Base-by-base conservation (phyloP, 2,329 filamentous ascomycete genomes). In the Talaromyces sp. region DNA sequence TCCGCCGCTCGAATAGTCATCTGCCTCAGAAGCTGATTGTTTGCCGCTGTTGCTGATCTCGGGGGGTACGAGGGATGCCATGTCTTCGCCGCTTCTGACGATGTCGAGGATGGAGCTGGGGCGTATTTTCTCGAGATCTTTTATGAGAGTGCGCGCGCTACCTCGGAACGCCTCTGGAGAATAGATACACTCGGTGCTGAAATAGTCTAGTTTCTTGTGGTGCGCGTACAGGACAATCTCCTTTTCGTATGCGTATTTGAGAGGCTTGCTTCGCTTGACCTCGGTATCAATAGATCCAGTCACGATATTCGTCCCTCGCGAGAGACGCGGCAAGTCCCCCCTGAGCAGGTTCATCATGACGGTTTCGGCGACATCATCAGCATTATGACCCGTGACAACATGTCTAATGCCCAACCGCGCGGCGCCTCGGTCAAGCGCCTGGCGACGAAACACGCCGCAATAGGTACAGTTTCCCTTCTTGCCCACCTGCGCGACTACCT, bases 391-490 rank as follows among this genome's bases (percentile, higher is more conserved):
- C 0, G 95, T 99, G 19, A 99, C 91, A 5, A 99, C 93, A 76
- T 99, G 95, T 68, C 86, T 87, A 69, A 99, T 96, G 0, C 86
- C 88, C 60, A 99, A 78, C 74, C 89, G 88, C 68, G 91, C 93
- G 5, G 95, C 92, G 19, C 95, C 95, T 9, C 95, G 86, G 73
- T 99, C 95, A 35, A 99, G 82, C 1, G 95, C 95, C 78, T 99
- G 95, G 61, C 96, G 84, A 58, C 95, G 84, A 72, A 99, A 99
- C 19, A 99, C 95, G 14, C 95, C 95, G 70, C 95, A 99, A 71
- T 99, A 99, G 31, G 96, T 99, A 82, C 95, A 99, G 76, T 99
- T 99, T 31, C 93, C 93, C 75, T 97, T 98, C 79, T 97, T 98
- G 14, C 95, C 95, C 56, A 99, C 90, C 54, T 93, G 91, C 69